Evolutionary conservation across 78 protist genomes (phyloP).

Genomic region (Dictyostelium purpureum): DNA sequence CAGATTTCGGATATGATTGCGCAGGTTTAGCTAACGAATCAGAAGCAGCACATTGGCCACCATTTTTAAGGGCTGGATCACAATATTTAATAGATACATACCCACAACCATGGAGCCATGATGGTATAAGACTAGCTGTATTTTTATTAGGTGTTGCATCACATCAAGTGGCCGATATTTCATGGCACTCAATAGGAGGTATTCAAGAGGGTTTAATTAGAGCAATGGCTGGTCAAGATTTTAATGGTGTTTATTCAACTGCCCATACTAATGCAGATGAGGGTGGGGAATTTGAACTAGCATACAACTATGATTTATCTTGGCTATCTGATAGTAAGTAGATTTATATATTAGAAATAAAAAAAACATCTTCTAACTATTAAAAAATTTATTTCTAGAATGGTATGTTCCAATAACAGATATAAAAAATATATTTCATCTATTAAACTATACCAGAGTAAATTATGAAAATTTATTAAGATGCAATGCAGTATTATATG

Average conservation of each 20-base stretch:
- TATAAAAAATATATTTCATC: conserved; percentile 40
- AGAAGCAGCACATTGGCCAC: conserved; percentile 80
- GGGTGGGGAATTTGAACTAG: conserved; percentile 65
- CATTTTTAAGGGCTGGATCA: conserved; percentile 40
- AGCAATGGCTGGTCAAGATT: conserved; percentile 78
- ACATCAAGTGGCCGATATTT: conserved; percentile 64
- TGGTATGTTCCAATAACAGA: conserved; percentile 70
- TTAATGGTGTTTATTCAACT: conserved; percentile 1
- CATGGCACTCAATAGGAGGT: conserved; percentile 71
- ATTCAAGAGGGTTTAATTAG: conserved; percentile 45
- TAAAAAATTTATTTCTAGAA: not conserved
- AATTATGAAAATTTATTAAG: not conserved
- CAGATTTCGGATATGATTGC: conserved; percentile 69
- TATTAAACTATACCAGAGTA: conserved; percentile 28
- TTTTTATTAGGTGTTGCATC: conserved; percentile 54
- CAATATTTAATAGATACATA: conserved; percentile 25
- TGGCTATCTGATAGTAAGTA: conserved; percentile 47
- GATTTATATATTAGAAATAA: not conserved
- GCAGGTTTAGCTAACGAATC: conserved; percentile 26
- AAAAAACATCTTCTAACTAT: not conserved
- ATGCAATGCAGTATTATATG: conserved; percentile 40
- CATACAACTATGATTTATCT: conserved; percentile 45
- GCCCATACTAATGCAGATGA: conserved; percentile 56
- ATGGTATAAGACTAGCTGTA: conserved; percentile 34
- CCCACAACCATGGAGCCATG: conserved; percentile 45